Conservation (phyloP, 2,329 filamentous ascomycete species). For the Penicillium italicum region DNA sequence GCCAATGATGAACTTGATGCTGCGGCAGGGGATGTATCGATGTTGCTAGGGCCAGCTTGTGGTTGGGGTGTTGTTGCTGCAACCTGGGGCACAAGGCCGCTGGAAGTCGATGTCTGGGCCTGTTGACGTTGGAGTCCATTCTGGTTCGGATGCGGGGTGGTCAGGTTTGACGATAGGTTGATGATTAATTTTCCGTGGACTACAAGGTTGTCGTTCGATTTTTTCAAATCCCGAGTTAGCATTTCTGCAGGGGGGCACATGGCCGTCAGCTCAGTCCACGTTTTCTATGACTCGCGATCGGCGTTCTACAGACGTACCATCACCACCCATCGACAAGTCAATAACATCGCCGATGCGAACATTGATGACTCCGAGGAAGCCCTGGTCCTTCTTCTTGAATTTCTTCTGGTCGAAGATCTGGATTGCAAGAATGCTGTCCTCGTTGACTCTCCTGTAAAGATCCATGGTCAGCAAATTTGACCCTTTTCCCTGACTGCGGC, state of each 20-base stretch:
- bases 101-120: slow-evolving; percentile 35
- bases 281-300: slow-evolving; percentile 2
- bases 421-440: slow-evolving; percentile 94
- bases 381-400: slow-evolving; percentile 99
- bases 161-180: slow-evolving; percentile 88
- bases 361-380: slow-evolving; percentile 96
- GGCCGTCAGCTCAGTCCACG: slow-evolving; percentile 18
- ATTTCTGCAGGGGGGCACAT: slow-evolving; percentile 61
- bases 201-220: slow-evolving; percentile 95
- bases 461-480: slow-evolving; percentile 11
- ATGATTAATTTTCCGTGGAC: slow-evolving; percentile 97
- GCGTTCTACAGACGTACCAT: slow-evolving; percentile 61
- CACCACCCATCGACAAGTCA: slow-evolving; percentile 80
- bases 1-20: slow-evolving; percentile 35
- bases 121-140: slow-evolving; percentile 38
- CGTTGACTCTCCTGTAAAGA: slow-evolving; percentile 69
- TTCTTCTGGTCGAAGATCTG: slow-evolving; percentile 99
- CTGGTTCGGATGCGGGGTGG: slow-evolving; percentile 60
- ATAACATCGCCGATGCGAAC: slow-evolving; percentile 92
- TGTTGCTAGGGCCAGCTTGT: slow-evolving; percentile 26
- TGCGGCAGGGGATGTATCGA: slow-evolving; percentile 30
- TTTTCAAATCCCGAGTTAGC: slow-evolving; percentile 95
- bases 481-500: neutral
- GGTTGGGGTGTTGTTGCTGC: slow-evolving; percentile 26
- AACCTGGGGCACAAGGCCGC: slow-evolving; percentile 39